Evolutionary conservation across 1,284 basidiomycete species (phyloP).

Genomic region (Athelia sp.): DNA sequence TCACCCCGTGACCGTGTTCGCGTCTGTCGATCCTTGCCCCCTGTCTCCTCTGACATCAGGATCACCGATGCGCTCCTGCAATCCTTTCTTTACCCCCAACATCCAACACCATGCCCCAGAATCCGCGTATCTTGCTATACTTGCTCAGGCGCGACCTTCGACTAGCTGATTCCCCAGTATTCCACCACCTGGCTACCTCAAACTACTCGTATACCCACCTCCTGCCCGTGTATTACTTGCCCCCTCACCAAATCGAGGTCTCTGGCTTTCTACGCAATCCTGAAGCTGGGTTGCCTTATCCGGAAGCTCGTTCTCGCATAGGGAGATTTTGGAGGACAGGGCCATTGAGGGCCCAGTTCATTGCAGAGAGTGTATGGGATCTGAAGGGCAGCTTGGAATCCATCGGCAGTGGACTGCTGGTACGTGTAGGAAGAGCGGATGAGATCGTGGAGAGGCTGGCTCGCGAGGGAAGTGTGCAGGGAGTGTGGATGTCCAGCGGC

Average conservation of each 20-base stretch:
- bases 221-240: conserved; percentile 47
- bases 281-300: conserved; percentile 18
- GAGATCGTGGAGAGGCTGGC: conserved; percentile 31
- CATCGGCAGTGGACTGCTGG: conserved; percentile 36
- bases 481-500: conserved; percentile 37
- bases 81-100: neutral
- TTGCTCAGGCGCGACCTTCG: conserved; percentile 31
- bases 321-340: conserved; percentile 44
- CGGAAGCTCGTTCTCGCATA: conserved; percentile 27
- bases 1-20: neutral
- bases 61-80: too few species aligned
- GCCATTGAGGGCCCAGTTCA: conserved; percentile 31
- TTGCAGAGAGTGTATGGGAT: conserved; percentile 42
- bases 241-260: conserved; percentile 43
- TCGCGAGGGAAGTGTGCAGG: conserved; percentile 30
- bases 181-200: conserved; percentile 27
- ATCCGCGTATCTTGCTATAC: conserved; percentile 16
- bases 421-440: conserved; percentile 42
- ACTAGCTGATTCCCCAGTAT: conserved; percentile 41
- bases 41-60: neutral
- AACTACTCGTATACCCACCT: conserved; percentile 33
- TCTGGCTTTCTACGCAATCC: conserved; percentile 34
- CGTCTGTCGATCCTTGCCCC: neutral
- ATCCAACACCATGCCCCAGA: neutral
- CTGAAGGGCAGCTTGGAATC: conserved; percentile 31